A percentile compares a stretch with the other conserved stretches of the same genome.
Evolutionary conservation across 805 yeast species (phyloP).

Genomic region (Debaryomyces tyrocola): DNA sequence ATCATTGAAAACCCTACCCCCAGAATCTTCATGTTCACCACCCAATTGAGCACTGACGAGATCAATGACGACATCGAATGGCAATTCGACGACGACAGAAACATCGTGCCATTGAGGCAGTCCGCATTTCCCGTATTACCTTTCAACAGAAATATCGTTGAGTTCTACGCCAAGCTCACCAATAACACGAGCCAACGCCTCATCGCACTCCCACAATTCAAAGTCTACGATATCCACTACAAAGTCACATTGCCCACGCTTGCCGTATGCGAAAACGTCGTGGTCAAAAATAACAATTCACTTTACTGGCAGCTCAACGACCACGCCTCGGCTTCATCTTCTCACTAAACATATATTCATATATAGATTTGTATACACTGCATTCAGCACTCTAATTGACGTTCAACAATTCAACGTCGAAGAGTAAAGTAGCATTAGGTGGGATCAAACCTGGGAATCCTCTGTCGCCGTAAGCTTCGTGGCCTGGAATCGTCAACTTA

Average conservation of each 20-base stretch:
- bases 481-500: conserved; percentile 86
- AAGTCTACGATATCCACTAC: conserved; percentile 67
- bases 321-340: neutral
- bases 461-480: conserved; percentile 89
- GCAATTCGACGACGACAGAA: conserved; percentile 22
- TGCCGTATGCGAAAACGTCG: conserved; percentile 20
- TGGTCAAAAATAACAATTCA: conserved; percentile 11
- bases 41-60: conserved; percentile 37
- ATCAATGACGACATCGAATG: conserved; percentile 21
- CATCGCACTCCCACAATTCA: conserved; percentile 56
- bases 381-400: conserved; percentile 39
- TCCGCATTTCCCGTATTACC: conserved; percentile 58
- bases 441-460: conserved; percentile 98
- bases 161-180: conserved; percentile 22
- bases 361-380: neutral
- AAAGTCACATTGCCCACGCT: conserved; percentile 57
- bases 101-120: conserved; percentile 31
- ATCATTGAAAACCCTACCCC: conserved; percentile 76
- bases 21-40: conserved; percentile 61
- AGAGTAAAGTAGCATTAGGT: conserved; percentile 89
- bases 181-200: conserved; percentile 8
- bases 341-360: neutral
- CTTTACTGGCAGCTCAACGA: conserved; percentile 15
- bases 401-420: conserved; percentile 73
- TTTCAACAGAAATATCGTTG: conserved; percentile 48